Evolutionary conservation across 2,329 filamentous ascomycete species (phyloP), one percentile per base, ranked within the genome.

Genomic region (Sporothrix sp.): DNA sequence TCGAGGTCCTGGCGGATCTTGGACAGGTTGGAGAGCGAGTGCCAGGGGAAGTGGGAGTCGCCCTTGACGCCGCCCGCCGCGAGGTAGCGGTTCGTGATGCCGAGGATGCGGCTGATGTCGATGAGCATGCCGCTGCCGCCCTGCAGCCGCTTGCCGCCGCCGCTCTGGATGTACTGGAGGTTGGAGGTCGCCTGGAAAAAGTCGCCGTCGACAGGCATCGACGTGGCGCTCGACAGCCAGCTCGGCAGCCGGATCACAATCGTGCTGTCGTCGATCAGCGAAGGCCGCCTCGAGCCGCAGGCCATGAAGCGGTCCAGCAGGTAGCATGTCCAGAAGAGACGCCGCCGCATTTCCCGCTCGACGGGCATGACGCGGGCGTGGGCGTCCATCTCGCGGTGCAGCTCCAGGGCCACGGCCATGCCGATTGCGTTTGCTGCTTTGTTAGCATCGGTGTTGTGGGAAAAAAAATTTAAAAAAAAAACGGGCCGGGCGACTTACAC

Each of bases 41-140:
- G 87, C 88, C 88, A 95, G 9, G 88, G 88, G 57, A 94, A 94
- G 64, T 94, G 87, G 0, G 87, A 89, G 62, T 94, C 87, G 27
- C 87, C 87, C 66, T 91, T 93, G 51, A 93, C 86, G 30, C 88
- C 88, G 7, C 87, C 88, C 2, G 85, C 84, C 8, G 87, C 86
- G 45, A 94, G 74, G 64, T 95, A 95, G 53, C 82, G 78, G 60
- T 90, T 93, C 2, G 87, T 91, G 53, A 84, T 83, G 30, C 88
- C 87, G 7, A 95, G 73, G 40, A 94, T 87, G 30, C 87, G 82
- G 25, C 81, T 82, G 55, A 94, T 90, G 60, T 93, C 87, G 57
- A 94, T 87, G 27, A 95, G 74, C 77, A 94, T 84, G 7, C 84
- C 84, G 51, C 78, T 84, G 61, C 84, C 85, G 20, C 86, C 85